Conservation (phyloP, 345 rosid species). For the Salix koriyanagi region DNA sequence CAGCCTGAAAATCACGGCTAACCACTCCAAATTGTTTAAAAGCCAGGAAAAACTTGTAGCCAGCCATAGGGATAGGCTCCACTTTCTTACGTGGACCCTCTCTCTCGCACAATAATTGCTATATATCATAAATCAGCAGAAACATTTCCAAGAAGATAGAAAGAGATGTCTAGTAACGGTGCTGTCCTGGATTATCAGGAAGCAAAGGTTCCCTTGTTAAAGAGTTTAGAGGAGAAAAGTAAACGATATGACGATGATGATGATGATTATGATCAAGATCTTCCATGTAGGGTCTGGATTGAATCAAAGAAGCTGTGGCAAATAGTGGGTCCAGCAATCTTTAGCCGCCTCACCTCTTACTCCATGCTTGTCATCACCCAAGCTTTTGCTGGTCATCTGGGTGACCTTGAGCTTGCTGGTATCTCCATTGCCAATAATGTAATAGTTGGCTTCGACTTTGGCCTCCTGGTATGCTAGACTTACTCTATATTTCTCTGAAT, state of each 20-base stretch:
- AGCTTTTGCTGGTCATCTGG: conserved; percentile 93
- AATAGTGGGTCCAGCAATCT: conserved; percentile 81
- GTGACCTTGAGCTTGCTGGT: conserved; percentile 90
- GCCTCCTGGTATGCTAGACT: conserved; percentile 57
- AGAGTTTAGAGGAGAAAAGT: background rate
- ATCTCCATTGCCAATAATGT: conserved; percentile 72
- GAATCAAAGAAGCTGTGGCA: conserved; percentile 89
- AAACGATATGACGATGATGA: background rate
- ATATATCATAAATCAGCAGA: too few relatives aligned
- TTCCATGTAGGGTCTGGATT: conserved; percentile 35
- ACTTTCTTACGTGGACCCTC: too few relatives aligned
- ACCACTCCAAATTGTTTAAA: too few relatives aligned
- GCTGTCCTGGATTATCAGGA: background rate
- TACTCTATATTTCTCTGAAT: background rate
- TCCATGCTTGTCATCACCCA: conserved; percentile 89
- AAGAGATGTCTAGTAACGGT: background rate
- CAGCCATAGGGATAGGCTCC: too few relatives aligned
- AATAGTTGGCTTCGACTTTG: conserved; percentile 68
- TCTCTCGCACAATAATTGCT: too few relatives aligned
- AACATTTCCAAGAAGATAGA: too few relatives aligned
- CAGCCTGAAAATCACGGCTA: too few relatives aligned
- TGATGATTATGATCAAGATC: background rate
- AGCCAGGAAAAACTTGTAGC: too few relatives aligned
- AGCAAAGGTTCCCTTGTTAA: conserved; percentile 10
- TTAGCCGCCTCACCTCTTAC: conserved; percentile 64